Evolutionary conservation across 164 flowering plant genomes (phyloP).

Genomic region (Saururus chinensis): DNA sequence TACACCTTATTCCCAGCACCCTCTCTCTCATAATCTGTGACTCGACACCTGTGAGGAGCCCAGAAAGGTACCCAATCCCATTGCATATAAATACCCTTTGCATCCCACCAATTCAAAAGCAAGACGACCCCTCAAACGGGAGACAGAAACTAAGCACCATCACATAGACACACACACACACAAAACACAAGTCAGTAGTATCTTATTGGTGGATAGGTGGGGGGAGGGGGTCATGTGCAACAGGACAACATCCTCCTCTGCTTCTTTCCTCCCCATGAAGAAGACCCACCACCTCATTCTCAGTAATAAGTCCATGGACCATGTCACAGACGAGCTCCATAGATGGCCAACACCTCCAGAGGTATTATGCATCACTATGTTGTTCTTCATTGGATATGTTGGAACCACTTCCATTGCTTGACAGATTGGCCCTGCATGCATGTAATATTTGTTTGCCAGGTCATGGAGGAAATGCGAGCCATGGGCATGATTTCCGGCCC

Average conservation of each 20-base stretch:
- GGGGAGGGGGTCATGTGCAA: slow-evolving; percentile 40
- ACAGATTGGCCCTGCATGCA: not conserved
- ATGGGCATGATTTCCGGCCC: slow-evolving; percentile 81
- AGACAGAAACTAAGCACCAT: too few species aligned
- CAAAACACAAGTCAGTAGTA: slow-evolving; percentile 1
- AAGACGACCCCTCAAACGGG: not conserved
- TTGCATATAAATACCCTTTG: slow-evolving; percentile 29
- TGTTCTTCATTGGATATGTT: not conserved
- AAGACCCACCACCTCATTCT: slow-evolving; percentile 26
- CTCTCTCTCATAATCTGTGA: not conserved
- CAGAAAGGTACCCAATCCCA: slow-evolving; percentile 10
- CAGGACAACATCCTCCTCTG: slow-evolving; percentile 40
- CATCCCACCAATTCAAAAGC: slow-evolving; percentile 1
- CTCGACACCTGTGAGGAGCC: slow-evolving; percentile 22
- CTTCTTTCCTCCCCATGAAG: slow-evolving; percentile 29
- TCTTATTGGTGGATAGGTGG: slow-evolving; percentile 7
- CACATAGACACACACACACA: slow-evolving; percentile 1
- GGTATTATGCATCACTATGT: slow-evolving; percentile 27
- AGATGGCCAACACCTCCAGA: slow-evolving; percentile 78
- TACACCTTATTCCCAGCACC: slow-evolving; percentile 3
- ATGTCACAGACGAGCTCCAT: slow-evolving; percentile 27
- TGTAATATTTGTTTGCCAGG: slow-evolving; percentile 26
- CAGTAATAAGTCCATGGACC: slow-evolving; percentile 26
- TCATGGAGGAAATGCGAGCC: slow-evolving; percentile 62
- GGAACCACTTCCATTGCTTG: too few species aligned